Evolutionary conservation across 108 stramenopile species (phyloP).

Genomic region (Stephanodiscus triporus): DNA sequence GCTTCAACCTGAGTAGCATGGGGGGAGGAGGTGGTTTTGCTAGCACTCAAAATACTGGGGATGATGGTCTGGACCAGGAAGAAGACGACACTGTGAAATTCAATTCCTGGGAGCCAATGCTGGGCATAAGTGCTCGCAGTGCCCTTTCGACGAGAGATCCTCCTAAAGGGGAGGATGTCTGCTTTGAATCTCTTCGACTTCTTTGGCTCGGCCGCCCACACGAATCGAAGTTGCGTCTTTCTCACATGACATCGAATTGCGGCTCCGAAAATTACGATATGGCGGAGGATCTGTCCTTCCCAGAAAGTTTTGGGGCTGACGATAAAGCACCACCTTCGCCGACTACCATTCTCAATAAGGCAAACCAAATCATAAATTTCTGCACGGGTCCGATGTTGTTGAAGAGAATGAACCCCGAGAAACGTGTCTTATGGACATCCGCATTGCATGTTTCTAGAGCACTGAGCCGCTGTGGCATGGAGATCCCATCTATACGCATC

Average conservation of each 20-base stretch:
- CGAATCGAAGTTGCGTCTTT: slow-evolving; percentile 50
- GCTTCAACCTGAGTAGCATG: slow-evolving; percentile 57
- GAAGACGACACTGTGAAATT: slow-evolving; percentile 52
- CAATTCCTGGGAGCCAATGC: slow-evolving; percentile 59
- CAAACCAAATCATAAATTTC: slow-evolving; percentile 73
- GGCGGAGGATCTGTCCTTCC: slow-evolving; percentile 11
- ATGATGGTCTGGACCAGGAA: slow-evolving; percentile 4
- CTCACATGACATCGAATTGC: slow-evolving; percentile 28
- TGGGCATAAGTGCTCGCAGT: slow-evolving; percentile 43
- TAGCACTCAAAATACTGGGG: slow-evolving; percentile 24
- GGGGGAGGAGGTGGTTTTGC: slow-evolving; percentile 86
- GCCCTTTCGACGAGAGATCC: slow-evolving; percentile 40
- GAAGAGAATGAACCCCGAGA: slow-evolving; percentile 58
- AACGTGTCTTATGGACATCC: slow-evolving; percentile 60
- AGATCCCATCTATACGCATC: slow-evolving; percentile 58
- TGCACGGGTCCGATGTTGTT: slow-evolving; percentile 64
- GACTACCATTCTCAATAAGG: slow-evolving; percentile 37
- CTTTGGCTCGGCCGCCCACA: slow-evolving; percentile 65
- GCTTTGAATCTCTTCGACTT: slow-evolving; percentile 60
- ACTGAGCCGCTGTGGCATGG: slow-evolving; percentile 63
- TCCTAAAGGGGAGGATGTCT: slow-evolving; percentile 39
- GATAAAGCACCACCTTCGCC: not conserved
- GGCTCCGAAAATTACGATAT: slow-evolving; percentile 12
- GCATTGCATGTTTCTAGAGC: slow-evolving; percentile 59
- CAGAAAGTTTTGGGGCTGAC: slow-evolving; percentile 4